phyloP scores from a whole-genome alignment of 164 flowering plant species.

The Paratinospora sagittata region DNA sequence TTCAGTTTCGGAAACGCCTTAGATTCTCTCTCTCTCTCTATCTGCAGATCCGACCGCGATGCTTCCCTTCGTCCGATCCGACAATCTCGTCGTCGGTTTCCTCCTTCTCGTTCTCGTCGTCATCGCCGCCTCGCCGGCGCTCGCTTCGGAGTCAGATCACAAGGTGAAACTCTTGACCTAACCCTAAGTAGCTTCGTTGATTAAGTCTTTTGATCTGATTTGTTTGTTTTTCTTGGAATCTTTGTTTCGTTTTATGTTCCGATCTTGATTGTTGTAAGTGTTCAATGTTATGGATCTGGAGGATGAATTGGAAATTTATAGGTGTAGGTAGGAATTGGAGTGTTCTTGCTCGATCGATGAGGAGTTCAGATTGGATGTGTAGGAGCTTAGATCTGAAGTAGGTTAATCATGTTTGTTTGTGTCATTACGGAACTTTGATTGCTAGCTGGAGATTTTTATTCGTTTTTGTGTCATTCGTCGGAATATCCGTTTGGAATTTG shows the following conservation, averaged over 20 bases:
- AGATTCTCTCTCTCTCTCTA: background rate
- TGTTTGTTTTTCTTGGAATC: background rate
- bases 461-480: background rate
- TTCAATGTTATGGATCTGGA: too few relatives aligned
- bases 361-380: background rate
- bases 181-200: slow-evolving; percentile 3
- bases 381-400: slow-evolving; percentile 1
- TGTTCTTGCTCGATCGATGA: background rate
- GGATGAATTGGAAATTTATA: too few relatives aligned
- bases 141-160: slow-evolving; percentile 70
- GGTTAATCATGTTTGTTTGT: background rate
- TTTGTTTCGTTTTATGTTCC: background rate
- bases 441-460: background rate
- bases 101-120: slow-evolving; percentile 21
- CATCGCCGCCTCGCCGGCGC: slow-evolving; percentile 20
- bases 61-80: slow-evolving; percentile 38
- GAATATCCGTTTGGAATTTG: background rate
- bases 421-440: background rate
- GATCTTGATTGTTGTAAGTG: background rate
- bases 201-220: background rate
- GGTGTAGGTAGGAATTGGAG: background rate
- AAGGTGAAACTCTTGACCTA: slow-evolving; percentile 30
- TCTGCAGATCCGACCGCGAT: slow-evolving; percentile 30
- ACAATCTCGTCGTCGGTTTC: slow-evolving; percentile 13
- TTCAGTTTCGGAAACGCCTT: background rate